A percentile compares a stretch with the other conserved stretches of the same genome.
Conservation (phyloP, 495 filamentous ascomycete species). For the Talaromyces nanjingensis region DNA sequence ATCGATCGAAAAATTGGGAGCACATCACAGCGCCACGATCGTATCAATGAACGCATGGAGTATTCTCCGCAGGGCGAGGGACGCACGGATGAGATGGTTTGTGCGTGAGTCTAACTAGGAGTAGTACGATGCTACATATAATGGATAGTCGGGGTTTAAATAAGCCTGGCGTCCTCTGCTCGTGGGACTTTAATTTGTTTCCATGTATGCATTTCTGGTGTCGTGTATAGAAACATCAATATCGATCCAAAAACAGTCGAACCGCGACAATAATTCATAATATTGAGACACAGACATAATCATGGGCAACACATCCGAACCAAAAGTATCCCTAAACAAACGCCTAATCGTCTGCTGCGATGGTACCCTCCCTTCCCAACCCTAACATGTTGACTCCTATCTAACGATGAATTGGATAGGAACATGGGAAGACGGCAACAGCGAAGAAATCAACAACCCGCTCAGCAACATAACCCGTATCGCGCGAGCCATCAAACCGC, state of each 20-base stretch:
- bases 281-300: neutral
- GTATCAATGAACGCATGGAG: neutral
- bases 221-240: too few relatives aligned
- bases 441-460: conserved; percentile 24
- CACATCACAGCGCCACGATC: neutral
- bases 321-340: conserved; percentile 16
- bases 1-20: neutral
- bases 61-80: neutral
- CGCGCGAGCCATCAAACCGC: conserved; percentile 26
- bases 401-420: conserved; percentile 16
- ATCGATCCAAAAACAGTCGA: too few relatives aligned
- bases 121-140: too few relatives aligned
- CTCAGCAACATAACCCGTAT: conserved; percentile 38
- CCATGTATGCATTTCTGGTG: too few relatives aligned
- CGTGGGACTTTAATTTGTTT: neutral
- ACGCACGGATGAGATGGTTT: neutral
- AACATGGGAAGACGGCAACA: conserved; percentile 34
- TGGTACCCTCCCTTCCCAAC: conserved; percentile 13
- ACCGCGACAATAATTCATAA: neutral
- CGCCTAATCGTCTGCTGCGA: conserved; percentile 39
- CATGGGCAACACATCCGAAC: neutral
- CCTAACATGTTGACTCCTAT: neutral
- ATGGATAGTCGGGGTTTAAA: too few relatives aligned
- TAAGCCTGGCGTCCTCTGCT: neutral
- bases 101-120: neutral